A percentile compares a stretch with the other conserved stretches of the same genome.
These are phyloP conservation scores for Fomitopsis serialis DNA, from an alignment of 768 basidiomycete genomes.

Conservation along the genomic window DNA sequence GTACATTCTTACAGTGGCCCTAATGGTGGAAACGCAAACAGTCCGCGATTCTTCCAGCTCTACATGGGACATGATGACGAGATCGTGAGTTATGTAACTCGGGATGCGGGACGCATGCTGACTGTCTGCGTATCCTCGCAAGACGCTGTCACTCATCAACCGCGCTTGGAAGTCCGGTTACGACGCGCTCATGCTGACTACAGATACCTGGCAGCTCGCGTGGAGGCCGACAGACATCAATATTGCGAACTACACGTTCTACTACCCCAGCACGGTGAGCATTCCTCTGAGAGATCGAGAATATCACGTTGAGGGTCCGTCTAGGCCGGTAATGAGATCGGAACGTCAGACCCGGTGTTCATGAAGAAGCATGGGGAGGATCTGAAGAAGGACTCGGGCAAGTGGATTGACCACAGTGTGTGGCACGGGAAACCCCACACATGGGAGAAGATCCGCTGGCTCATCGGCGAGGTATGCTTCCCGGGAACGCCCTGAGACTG, in stretches of 20 bases:
- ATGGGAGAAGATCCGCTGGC: conserved; percentile 49
- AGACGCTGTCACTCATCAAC: conserved; percentile 40
- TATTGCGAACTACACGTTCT: conserved; percentile 46
- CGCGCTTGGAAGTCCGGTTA: conserved; percentile 43
- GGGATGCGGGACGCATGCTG: too few relatives aligned
- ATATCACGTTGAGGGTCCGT: too few relatives aligned
- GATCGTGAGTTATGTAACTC: too few relatives aligned
- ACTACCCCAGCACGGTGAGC: conserved; percentile 33
- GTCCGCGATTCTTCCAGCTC: conserved; percentile 49
- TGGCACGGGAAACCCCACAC: conserved; percentile 49
- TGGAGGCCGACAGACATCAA: conserved; percentile 46
- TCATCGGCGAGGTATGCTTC: conserved; percentile 34
- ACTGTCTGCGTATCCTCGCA: too few relatives aligned
- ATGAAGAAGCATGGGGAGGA: conserved; percentile 40
- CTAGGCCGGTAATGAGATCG: conserved; percentile 42
- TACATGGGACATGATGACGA: conserved; percentile 54
- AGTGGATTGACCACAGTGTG: conserved; percentile 43
- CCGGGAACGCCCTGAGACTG: too few relatives aligned
- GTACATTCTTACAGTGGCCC: conserved; percentile 29
- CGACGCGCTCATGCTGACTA: conserved; percentile 41
- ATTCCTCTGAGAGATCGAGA: too few relatives aligned
- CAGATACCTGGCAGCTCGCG: conserved; percentile 47
- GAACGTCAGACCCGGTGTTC: conserved; percentile 46
- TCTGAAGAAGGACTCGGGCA: conserved; percentile 35
- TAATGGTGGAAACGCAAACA: conserved; percentile 29